Percentiles rank a stretch among this genome's conserved stretches.
These are phyloP conservation scores for Plantago lanceolata DNA, from an alignment of 305 asterid genomes.

Conservation along the genomic window DNA sequence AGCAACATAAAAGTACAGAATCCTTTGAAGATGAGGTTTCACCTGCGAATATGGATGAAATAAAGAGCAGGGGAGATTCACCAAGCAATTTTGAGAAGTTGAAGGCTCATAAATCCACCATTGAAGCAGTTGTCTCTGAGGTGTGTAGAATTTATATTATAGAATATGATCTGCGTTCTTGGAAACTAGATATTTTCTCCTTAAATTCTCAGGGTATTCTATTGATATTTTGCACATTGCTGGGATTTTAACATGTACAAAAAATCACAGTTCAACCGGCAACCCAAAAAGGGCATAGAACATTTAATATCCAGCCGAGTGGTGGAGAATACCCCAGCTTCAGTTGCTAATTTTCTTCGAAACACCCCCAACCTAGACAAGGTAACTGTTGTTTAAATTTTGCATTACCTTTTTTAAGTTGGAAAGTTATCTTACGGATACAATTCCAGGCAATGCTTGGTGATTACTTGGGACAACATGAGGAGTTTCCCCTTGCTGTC, in stretches of 20 bases:
- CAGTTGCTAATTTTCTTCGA: conserved; percentile 88
- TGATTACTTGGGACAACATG: conserved; percentile 96
- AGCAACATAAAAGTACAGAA: conserved; percentile 47
- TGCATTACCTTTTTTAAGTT: conserved; percentile 23
- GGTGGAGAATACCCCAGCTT: conserved; percentile 79
- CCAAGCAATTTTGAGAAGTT: conserved; percentile 86
- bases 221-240: conserved; percentile 23
- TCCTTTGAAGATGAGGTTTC: conserved; percentile 49
- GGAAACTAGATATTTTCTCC: neutral
- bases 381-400: conserved; percentile 40
- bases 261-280: conserved; percentile 75
- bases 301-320: conserved; percentile 71
- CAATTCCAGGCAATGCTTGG: conserved; percentile 81
- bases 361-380: conserved; percentile 85
- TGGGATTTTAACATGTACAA: conserved; percentile 26
- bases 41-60: conserved; percentile 52
- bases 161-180: conserved; percentile 21
- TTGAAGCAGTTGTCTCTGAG: conserved; percentile 96
- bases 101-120: conserved; percentile 95
- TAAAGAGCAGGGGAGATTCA: conserved; percentile 61
- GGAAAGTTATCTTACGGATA: conserved; percentile 30
- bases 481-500: conserved; percentile 97
- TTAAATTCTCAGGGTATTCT: neutral
- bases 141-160: conserved; percentile 39
- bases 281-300: conserved; percentile 76